These are phyloP conservation scores for Akanthomyces dipterigenus DNA, from an alignment of 2,329 filamentous ascomycete genomes.

Conservation along the genomic window DNA sequence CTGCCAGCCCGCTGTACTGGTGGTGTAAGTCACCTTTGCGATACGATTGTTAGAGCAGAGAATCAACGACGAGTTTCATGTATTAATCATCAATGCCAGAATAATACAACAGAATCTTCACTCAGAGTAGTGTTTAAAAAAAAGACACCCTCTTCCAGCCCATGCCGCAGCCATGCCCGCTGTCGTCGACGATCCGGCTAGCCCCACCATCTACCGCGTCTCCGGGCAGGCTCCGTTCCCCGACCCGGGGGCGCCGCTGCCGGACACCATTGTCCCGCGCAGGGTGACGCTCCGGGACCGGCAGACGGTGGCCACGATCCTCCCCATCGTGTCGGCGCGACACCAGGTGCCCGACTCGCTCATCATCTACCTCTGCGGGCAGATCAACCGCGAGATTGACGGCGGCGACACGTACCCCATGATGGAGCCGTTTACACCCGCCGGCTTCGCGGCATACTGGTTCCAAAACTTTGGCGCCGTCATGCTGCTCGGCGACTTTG, in stretches of 20 bases:
- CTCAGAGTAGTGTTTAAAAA: not conserved
- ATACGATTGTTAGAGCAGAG: not conserved
- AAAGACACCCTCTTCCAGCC: not conserved
- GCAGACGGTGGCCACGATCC: slow-evolving; percentile 73
- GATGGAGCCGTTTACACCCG: slow-evolving; percentile 67
- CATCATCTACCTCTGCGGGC: slow-evolving; percentile 70
- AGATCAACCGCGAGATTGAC: slow-evolving; percentile 85
- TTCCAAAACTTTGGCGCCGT: slow-evolving; percentile 85
- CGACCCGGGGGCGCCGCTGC: slow-evolving; percentile 52
- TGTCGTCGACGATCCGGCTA: slow-evolving; percentile 69
- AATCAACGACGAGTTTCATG: not conserved
- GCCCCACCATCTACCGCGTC: slow-evolving; percentile 62
- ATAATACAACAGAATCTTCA: not conserved
- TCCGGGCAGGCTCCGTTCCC: slow-evolving; percentile 62
- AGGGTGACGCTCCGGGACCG: slow-evolving; percentile 79
- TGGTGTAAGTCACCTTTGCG: slow-evolving; percentile 3
- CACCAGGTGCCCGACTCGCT: slow-evolving; percentile 70
- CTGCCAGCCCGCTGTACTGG: not conserved
- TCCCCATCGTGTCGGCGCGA: slow-evolving; percentile 68
- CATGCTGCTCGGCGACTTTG: slow-evolving; percentile 75
- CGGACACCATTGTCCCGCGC: slow-evolving; percentile 61
- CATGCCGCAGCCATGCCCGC: slow-evolving; percentile 55
- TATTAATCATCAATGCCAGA: not conserved
- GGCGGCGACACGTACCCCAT: slow-evolving; percentile 90
- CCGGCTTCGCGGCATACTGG: slow-evolving; percentile 77